Percentiles rank a stretch among this genome's conserved stretches.
Evolutionary conservation across 331 rosid species (phyloP).

Genomic region (Saraca asoca): DNA sequence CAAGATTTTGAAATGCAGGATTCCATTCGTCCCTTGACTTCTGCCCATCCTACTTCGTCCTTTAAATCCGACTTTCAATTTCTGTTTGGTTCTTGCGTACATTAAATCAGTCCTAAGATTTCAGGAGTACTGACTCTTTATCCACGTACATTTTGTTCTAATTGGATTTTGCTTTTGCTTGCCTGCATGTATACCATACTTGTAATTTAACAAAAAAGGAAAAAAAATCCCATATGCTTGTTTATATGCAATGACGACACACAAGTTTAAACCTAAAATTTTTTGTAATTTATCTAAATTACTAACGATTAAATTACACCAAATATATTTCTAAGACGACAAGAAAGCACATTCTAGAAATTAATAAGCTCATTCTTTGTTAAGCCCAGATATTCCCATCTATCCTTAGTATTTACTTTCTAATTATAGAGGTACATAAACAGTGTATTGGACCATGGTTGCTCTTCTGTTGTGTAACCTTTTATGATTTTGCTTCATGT

Average conservation of each 20-base stretch:
- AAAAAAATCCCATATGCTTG: too few species aligned
- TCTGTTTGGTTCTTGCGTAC: neutral
- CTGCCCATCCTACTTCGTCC: neutral
- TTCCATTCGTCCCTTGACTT: neutral
- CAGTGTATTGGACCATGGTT: neutral
- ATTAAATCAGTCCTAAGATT: neutral
- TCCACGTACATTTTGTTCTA: neutral
- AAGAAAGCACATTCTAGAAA: too few species aligned
- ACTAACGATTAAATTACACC: too few species aligned
- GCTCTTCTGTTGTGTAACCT: neutral
- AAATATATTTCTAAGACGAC: too few species aligned
- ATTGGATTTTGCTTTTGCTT: too few species aligned
- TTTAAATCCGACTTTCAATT: neutral
- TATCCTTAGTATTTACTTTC: neutral
- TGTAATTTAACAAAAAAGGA: too few species aligned
- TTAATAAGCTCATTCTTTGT: too few species aligned
- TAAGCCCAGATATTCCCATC: conserved; percentile 2
- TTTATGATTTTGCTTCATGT: conserved; percentile 25
- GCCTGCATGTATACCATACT: too few species aligned
- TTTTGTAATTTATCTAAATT: too few species aligned
- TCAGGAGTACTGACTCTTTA: neutral
- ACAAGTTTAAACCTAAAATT: too few species aligned
- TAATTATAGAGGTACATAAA: conserved; percentile 10
- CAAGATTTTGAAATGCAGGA: neutral
- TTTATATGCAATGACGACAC: too few species aligned